Evolutionary conservation across 1,284 basidiomycete species (phyloP), one percentile per base, ranked within the genome.

Genomic region (Puccinia horiana): DNA sequence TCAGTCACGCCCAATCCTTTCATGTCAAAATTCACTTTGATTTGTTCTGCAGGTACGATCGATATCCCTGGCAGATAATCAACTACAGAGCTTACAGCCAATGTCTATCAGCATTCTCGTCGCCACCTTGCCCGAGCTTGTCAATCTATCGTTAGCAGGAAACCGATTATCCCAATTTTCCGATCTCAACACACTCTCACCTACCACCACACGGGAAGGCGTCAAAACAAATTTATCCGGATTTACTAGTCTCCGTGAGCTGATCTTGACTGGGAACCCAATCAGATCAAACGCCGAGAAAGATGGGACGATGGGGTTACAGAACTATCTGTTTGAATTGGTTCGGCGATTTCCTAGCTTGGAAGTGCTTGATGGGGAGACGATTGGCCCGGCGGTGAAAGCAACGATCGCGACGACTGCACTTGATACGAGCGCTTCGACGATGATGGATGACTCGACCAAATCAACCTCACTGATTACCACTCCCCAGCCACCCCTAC

Each of bases 191-290:
- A 26, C 54, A 32, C 37, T 81, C 69, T 81, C 78, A 58, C 78
- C 78, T 3, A 72, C 67, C 42, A 70, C 52, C 5, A n/a, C 35
- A 12, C 35, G 42, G 1, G 42, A 12, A 14, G 54, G 47, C 16
- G 11, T 14, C 0, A 29, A 56, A n/a, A 37, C 29, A 12, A 40
- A 23, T 26, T 70, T 32, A 2, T 40, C 20, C n/a, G 78, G 78
- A 23, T 35, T 94, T 77, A 86, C 89, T 54, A 87, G 91, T 83
- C 87, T 94, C 69, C 89, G 91, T 80, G 94, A 96, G 88, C 87
- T 96, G 63, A 90, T 96, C 58, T 87, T 96, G 76, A 88, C 90
- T 12, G 94, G 92, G 32, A 96, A 95, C 85, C 94, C 94, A 1
- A 84, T 96, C 67, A 90, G 92, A 78, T 91, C 92, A 40, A 85